These are phyloP conservation scores for Saccharum officinarum DNA, from an alignment of 176 grass and related monocot species.

Conservation along the genomic window DNA sequence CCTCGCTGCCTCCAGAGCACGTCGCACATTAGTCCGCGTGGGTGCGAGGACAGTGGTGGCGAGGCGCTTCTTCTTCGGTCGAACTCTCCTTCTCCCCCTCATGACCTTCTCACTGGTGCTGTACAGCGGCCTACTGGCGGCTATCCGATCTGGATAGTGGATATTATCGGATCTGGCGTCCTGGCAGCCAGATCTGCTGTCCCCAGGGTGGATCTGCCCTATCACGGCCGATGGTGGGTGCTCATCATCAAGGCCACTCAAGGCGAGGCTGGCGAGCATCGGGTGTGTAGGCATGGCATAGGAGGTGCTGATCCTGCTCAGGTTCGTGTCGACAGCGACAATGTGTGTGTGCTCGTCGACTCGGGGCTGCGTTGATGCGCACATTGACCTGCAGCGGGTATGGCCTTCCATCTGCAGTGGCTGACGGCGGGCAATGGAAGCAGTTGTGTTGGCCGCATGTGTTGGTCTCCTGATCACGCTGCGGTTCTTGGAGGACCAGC, in stretches of 20 bases:
- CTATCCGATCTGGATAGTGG: neutral
- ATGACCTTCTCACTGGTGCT: no score
- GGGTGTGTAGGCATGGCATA: neutral
- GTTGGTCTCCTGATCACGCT: neutral
- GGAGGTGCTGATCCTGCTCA: neutral
- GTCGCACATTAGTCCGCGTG: no score
- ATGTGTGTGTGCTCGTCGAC: neutral
- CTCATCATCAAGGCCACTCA: neutral
- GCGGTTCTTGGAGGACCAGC: neutral
- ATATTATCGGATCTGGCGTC: neutral
- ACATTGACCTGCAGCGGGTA: neutral
- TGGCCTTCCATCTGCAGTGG: neutral
- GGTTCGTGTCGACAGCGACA: neutral
- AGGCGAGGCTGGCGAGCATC: neutral
- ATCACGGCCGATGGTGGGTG: no score
- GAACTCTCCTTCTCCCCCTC: no score
- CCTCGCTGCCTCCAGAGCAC: no score
- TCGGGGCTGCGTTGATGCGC: neutral
- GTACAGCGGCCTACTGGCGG: neutral
- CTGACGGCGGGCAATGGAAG: neutral
- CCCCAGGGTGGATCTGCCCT: no score
- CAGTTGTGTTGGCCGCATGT: neutral
- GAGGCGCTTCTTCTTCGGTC: no score
- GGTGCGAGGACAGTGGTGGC: no score
- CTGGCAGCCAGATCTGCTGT: neutral